Evolutionary conservation across 441 rosid genomes (phyloP).

Genomic region (Syzygium syzygioides): DNA sequence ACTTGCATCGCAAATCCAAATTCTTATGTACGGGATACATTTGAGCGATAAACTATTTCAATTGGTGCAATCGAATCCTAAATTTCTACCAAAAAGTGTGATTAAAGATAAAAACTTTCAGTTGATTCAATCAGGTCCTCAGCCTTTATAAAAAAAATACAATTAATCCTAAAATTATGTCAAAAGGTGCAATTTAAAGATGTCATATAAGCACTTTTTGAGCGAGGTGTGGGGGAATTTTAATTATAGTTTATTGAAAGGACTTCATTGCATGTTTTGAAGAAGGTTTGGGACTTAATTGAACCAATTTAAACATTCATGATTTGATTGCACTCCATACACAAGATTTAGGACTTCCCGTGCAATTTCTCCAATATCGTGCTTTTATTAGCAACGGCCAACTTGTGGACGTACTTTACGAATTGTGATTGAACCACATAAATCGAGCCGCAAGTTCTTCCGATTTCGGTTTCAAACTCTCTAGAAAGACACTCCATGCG

Average conservation of each 20-base stretch:
- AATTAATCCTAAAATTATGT: neutral
- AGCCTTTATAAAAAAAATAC: neutral
- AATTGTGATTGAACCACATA: too few species aligned
- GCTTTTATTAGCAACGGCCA: neutral
- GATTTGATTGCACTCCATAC: neutral
- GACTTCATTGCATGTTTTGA: neutral
- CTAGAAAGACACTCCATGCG: neutral
- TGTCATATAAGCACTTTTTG: neutral
- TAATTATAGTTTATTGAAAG: neutral
- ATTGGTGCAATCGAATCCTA: neutral
- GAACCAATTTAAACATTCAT: neutral
- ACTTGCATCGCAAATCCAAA: neutral
- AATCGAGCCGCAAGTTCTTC: fast-evolving
- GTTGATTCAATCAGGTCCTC: neutral
- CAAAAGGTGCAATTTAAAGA: neutral
- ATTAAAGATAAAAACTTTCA: neutral
- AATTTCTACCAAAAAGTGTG: neutral
- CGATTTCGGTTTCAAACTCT: neutral
- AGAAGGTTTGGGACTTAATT: neutral
- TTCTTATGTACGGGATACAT: neutral
- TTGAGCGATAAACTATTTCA: neutral
- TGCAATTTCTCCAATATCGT: neutral
- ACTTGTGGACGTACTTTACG: neutral
- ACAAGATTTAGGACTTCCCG: neutral
- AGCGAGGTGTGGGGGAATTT: neutral